phyloP scores from a whole-genome alignment of 352 stramenopile genomes.

The Pythium phragmiticola region DNA sequence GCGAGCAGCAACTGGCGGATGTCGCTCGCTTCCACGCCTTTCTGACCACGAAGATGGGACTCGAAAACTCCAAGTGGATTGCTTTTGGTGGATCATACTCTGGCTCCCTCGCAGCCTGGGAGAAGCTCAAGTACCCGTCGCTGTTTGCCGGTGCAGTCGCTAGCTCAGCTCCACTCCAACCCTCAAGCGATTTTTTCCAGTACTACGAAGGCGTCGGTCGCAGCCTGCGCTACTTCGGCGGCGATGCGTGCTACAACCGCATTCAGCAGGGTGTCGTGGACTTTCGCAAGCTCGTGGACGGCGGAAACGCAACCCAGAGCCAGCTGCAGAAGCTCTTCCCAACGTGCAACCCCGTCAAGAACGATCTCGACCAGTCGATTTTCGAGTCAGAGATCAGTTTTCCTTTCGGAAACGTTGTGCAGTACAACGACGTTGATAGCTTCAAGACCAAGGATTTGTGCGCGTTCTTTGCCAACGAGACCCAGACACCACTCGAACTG shows the following conservation, averaged over 20 bases:
- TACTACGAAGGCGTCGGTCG: slow-evolving; percentile 89
- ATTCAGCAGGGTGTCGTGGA: slow-evolving; percentile 59
- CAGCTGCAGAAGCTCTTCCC: slow-evolving; percentile 54
- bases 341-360: slow-evolving; percentile 71
- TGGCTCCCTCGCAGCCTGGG: slow-evolving; percentile 91
- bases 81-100: slow-evolving; percentile 95
- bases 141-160: slow-evolving; percentile 90
- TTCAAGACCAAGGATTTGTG: slow-evolving; percentile 67
- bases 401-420: slow-evolving; percentile 70
- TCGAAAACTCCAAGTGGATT: slow-evolving; percentile 81
- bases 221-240: slow-evolving; percentile 76
- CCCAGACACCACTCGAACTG: no score
- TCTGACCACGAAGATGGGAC: slow-evolving; percentile 59
- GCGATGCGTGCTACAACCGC: slow-evolving; percentile 73
- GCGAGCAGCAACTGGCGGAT: slow-evolving; percentile 88
- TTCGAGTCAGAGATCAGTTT: slow-evolving; percentile 73
- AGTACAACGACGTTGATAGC: slow-evolving; percentile 60
- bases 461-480: slow-evolving; percentile 48
- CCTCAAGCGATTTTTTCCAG: slow-evolving; percentile 76
- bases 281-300: slow-evolving; percentile 60
- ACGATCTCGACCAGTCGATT: slow-evolving; percentile 78
- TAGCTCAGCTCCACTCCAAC: slow-evolving; percentile 88
- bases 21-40: slow-evolving; percentile 88
- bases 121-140: slow-evolving; percentile 92
- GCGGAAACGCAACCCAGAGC: slow-evolving; percentile 37